Conservation (phyloP, 805 yeast species). For the Ogataea paraovalis region DNA sequence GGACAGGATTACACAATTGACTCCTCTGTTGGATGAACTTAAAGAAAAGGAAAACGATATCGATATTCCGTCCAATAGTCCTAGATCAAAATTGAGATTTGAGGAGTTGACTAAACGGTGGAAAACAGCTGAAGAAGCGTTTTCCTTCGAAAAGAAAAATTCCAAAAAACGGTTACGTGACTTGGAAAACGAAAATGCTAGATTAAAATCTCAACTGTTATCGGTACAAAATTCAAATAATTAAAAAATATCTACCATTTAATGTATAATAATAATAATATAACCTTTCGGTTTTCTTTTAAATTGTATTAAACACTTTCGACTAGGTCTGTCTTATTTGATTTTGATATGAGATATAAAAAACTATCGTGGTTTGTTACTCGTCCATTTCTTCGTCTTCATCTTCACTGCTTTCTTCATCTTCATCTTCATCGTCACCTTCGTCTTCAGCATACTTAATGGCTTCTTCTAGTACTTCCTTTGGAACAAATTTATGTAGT, state of each 20-base stretch:
- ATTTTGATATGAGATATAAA: neutral
- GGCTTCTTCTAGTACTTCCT: conserved; percentile 77
- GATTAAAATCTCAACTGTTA: conserved; percentile 21
- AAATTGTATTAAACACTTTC: neutral
- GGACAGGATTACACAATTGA: neutral
- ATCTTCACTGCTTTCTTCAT: conserved; percentile 30
- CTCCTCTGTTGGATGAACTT: neutral
- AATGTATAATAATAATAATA: neutral
- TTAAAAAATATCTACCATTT: neutral
- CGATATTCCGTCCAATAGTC: conserved; percentile 19
- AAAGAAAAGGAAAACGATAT: neutral
- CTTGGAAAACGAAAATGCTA: conserved; percentile 51
- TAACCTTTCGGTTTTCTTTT: too few relatives aligned
- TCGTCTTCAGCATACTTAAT: conserved; percentile 78
- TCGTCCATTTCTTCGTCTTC: conserved; percentile 35
- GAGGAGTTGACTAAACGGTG: conserved; percentile 62
- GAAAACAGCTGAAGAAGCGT: conserved; percentile 68
- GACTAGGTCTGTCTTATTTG: neutral
- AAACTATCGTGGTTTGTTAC: conserved; percentile 1
- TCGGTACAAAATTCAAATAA: neutral
- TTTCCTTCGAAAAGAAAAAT: conserved; percentile 57
- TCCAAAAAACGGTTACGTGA: conserved; percentile 48
- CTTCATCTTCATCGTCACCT: conserved; percentile 68
- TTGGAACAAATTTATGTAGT: conserved; percentile 74
- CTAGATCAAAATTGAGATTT: conserved; percentile 42